These are phyloP conservation scores for Eruca vesicaria DNA, from an alignment of 441 rosid species.

Conservation along the genomic window DNA sequence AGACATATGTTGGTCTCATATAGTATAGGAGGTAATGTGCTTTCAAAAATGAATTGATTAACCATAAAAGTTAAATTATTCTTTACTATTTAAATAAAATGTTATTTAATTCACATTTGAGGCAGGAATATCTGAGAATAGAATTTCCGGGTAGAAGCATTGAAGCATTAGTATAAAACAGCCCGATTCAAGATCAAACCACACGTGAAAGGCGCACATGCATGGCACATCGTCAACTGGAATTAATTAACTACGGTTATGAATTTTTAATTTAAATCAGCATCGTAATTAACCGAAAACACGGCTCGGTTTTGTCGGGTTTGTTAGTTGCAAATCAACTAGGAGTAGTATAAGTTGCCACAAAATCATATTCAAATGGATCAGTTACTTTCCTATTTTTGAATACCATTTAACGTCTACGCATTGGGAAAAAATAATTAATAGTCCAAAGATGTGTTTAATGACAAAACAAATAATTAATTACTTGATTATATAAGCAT, in stretches of 20 bases:
- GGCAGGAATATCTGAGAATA: too few species aligned
- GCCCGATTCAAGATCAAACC: background rate
- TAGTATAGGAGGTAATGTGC: too few species aligned
- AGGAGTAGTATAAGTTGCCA: background rate
- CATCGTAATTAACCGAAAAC: slow-evolving; percentile 18
- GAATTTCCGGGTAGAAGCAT: too few species aligned
- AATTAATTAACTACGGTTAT: background rate
- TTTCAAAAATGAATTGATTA: too few species aligned
- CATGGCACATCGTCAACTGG: slow-evolving; percentile 9
- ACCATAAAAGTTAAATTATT: too few species aligned
- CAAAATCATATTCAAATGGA: slow-evolving; percentile 5
- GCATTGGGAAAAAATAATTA: background rate
- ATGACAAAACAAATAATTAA: background rate
- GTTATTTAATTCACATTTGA: too few species aligned
- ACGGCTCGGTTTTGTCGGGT: slow-evolving; percentile 21
- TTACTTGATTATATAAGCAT: background rate
- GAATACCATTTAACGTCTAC: slow-evolving; percentile 22
- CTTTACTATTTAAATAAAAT: too few species aligned
- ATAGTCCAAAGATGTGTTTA: background rate
- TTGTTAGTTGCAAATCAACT: slow-evolving; percentile 30
- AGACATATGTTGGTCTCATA: too few species aligned
- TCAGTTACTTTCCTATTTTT: slow-evolving; percentile 24
- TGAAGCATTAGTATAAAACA: too few species aligned
- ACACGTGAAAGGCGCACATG: slow-evolving; percentile 22
- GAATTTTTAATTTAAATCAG: background rate